Conservation (phyloP, 139 green algal species). For the Volvox reticuliferus region DNA sequence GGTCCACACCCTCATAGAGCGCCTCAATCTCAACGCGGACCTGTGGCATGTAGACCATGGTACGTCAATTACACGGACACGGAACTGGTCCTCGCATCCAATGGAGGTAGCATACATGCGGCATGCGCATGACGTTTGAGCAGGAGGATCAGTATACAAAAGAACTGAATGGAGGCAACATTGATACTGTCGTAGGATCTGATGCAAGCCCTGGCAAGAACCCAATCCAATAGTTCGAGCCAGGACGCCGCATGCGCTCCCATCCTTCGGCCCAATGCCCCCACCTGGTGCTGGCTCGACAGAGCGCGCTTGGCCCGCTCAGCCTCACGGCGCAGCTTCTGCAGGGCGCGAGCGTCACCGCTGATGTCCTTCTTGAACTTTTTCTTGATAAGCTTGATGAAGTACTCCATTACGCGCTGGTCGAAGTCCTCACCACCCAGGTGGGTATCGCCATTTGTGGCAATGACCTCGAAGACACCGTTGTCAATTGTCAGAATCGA, state of each 20-base stretch:
- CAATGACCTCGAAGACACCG: slow-evolving; percentile 97
- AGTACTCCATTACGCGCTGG: slow-evolving; percentile 98
- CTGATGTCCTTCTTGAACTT: slow-evolving; percentile 96
- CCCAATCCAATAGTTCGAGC: too few species aligned
- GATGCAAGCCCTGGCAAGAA: too few species aligned
- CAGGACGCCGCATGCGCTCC: too few species aligned
- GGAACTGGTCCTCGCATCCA: too few species aligned
- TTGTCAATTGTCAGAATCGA: slow-evolving; percentile 98
- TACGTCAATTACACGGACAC: too few species aligned
- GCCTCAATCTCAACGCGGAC: slow-evolving; percentile 98
- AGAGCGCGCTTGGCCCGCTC: slow-evolving; percentile 98
- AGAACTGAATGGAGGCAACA: too few species aligned
- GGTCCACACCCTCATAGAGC: slow-evolving; percentile 95
- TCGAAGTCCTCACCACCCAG: slow-evolving; percentile 99
- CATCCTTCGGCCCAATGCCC: neutral
- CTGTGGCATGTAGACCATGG: slow-evolving; percentile 16
- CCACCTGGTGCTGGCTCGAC: slow-evolving; percentile 93
- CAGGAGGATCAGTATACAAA: too few species aligned
- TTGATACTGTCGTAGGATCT: too few species aligned
- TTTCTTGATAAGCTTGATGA: slow-evolving; percentile 99
- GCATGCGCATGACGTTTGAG: too few species aligned
- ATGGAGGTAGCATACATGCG: too few species aligned
- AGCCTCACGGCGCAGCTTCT: slow-evolving; percentile 96
- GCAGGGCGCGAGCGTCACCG: slow-evolving; percentile 90
- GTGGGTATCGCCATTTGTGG: slow-evolving; percentile 97